Evolutionary conservation across 139 green algal genomes (phyloP), one percentile per base, ranked within the genome.

Genomic region (Tetradesmus obliquus): DNA sequence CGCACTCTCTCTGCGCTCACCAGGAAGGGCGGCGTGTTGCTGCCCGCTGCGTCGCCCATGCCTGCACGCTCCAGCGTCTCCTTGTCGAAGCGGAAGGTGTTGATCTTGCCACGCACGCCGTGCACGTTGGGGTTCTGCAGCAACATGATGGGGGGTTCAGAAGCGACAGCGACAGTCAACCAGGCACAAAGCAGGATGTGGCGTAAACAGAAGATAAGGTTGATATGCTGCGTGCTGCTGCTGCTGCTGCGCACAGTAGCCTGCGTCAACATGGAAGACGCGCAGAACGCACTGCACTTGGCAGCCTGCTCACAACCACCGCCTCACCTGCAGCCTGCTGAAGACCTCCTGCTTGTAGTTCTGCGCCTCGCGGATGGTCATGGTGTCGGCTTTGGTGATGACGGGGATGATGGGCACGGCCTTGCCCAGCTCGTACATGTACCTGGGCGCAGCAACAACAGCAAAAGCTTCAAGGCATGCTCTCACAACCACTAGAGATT

Each of bases 21-120:
- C 80, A 92, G 80, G 80, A 92, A 92, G 4, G 88, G 88, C 10
- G 88, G 88, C 45, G 87, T 86, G 58, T 87, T 79, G 60, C 60
- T 88, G 88, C 88, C 82, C 24, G 45, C 81, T 32, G 60, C 80
- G 22, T 92, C 88, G 20, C 62, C 89, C 69, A 97, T 81, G 66
- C 95, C 95, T 9, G 94, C 91, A 0, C 96, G 93, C 91, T 95
- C 92, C 71, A 97, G 85, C 6, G 96, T 96, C 79, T 96, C 94
- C n/a, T 96, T 94, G 87, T 96, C 93, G 90, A 98, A 98, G n/a
- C 91, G 62, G 87, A 98, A 96, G n/a, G 97, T 93, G 90, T 96
- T 95, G 94, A 98, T 97, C 80, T 93, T 94, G 91, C 94, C 93
- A 19, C 92, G 92, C 72, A 96, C 91, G 89, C 92, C 89, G 86